Evolutionary conservation across 129 eudicot genomes (phyloP).

Genomic region (Centaurea solstitialis): DNA sequence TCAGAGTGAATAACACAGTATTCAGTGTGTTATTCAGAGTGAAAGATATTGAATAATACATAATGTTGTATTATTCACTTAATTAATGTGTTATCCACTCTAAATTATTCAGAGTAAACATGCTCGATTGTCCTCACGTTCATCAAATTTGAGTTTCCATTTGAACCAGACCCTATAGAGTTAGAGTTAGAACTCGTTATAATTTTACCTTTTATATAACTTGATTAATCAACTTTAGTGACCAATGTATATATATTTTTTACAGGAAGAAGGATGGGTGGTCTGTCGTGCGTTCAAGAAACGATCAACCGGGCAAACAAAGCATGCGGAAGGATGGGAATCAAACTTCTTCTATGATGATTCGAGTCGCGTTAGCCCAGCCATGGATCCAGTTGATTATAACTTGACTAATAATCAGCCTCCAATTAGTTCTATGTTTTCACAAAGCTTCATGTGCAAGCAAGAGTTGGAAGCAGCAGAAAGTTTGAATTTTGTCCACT

Average conservation of each 20-base stretch:
- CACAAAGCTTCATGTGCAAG: conserved; percentile 63
- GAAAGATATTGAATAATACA: too few relatives aligned
- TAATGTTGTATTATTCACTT: too few relatives aligned
- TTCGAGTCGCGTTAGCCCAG: conserved; percentile 46
- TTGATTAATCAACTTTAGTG: neutral
- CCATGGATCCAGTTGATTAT: conserved; percentile 42
- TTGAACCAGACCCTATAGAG: too few relatives aligned
- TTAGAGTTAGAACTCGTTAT: neutral
- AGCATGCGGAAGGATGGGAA: conserved; percentile 64
- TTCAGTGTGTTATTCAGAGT: too few relatives aligned
- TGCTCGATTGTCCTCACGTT: too few relatives aligned
- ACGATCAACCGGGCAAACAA: conserved; percentile 60
- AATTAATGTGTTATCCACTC: too few relatives aligned
- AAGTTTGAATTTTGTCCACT: conserved; percentile 32
- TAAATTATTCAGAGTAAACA: too few relatives aligned
- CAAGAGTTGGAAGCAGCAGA: conserved; percentile 59
- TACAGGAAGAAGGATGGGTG: conserved; percentile 98
- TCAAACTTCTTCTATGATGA: conserved; percentile 60
- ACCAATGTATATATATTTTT: neutral
- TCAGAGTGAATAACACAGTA: too few relatives aligned
- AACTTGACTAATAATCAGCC: conserved; percentile 55
- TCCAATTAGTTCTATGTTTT: conserved; percentile 17
- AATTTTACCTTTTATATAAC: neutral
- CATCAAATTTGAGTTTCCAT: too few relatives aligned
- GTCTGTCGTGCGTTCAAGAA: conserved; percentile 97